phyloP scores from a whole-genome alignment of 1,284 basidiomycete species.

The Tilletia walkeri region DNA sequence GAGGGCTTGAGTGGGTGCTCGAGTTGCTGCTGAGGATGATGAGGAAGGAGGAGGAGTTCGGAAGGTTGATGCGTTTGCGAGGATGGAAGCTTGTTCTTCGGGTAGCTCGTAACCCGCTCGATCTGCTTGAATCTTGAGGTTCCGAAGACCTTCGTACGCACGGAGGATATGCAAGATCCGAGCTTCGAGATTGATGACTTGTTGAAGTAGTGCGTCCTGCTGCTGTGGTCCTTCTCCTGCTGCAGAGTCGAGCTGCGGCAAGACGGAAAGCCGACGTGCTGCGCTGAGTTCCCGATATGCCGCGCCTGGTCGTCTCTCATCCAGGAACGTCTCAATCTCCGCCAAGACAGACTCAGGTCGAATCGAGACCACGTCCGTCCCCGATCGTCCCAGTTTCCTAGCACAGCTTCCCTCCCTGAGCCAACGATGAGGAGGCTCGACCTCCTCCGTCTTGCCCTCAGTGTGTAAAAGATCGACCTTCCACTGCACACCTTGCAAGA shows the following conservation, averaged over 20 bases:
- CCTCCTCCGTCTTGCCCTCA: too few species aligned
- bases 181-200: slow-evolving; percentile 33
- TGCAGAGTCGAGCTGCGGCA: not conserved
- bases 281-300: slow-evolving; percentile 35
- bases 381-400: not conserved
- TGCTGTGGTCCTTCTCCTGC: not conserved
- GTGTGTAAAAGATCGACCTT: not conserved
- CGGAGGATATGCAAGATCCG: slow-evolving; percentile 28
- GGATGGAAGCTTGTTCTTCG: not conserved
- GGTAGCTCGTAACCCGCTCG: not conserved
- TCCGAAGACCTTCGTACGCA: slow-evolving; percentile 21
- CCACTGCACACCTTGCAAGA: slow-evolving; percentile 28
- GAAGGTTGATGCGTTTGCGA: not conserved
- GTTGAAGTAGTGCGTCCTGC: slow-evolving; percentile 18
- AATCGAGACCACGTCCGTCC: too few species aligned
- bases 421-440: not conserved
- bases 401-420: slow-evolving; percentile 7
- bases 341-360: slow-evolving; percentile 20
- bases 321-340: slow-evolving; percentile 24
- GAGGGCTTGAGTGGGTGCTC: not conserved
- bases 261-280: slow-evolving; percentile 25
- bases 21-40: not conserved
- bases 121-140: not conserved
- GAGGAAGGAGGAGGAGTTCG: not conserved
- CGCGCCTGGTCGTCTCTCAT: slow-evolving; percentile 30